Percentiles rank a stretch among this genome's conserved stretches.
phyloP scores from a whole-genome alignment of 2,329 filamentous ascomycete species.

The Pezicula radicicola region DNA sequence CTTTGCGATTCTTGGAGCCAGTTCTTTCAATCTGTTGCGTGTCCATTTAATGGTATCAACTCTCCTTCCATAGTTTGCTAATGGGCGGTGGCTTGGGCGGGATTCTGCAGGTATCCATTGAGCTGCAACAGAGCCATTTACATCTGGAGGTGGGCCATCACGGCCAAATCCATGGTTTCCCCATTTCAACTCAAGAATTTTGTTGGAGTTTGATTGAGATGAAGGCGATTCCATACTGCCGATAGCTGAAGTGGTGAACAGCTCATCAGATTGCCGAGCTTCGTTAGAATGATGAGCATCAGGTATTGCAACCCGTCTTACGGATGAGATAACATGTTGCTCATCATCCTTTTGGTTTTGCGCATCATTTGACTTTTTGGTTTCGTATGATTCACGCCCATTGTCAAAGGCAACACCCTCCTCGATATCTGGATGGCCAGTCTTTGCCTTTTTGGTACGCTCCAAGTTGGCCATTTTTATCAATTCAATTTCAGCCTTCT shows the following conservation, averaged over 20 bases:
- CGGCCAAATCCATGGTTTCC: constrained; percentile 13
- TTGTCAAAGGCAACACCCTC: not conserved
- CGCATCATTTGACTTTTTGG: not conserved
- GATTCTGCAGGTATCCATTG: constrained; percentile 30
- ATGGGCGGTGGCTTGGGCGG: constrained; percentile 30
- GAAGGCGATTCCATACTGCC: not conserved
- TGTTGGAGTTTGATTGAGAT: not conserved
- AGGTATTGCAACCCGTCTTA: not conserved
- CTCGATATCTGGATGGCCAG: constrained; percentile 36
- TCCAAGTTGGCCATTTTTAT: constrained; percentile 55
- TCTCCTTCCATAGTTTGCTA: constrained; percentile 31
- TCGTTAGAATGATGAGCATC: not conserved
- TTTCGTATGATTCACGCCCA: not conserved
- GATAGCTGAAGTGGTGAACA: not conserved
- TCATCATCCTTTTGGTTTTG: not conserved
- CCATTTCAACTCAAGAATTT: constrained; percentile 8
- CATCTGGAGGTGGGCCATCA: constrained; percentile 20
- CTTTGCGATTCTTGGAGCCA: constrained; percentile 28
- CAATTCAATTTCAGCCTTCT: constrained; percentile 61
- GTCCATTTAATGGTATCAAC: constrained; percentile 36
- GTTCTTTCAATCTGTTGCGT: constrained; percentile 26
- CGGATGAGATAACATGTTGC: not conserved
- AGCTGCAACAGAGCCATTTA: constrained; percentile 32
- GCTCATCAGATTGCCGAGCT: not conserved
- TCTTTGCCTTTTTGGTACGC: constrained; percentile 51